Evolutionary conservation across 768 basidiomycete genomes (phyloP).

Genomic region (Leccinum truebloodii): DNA sequence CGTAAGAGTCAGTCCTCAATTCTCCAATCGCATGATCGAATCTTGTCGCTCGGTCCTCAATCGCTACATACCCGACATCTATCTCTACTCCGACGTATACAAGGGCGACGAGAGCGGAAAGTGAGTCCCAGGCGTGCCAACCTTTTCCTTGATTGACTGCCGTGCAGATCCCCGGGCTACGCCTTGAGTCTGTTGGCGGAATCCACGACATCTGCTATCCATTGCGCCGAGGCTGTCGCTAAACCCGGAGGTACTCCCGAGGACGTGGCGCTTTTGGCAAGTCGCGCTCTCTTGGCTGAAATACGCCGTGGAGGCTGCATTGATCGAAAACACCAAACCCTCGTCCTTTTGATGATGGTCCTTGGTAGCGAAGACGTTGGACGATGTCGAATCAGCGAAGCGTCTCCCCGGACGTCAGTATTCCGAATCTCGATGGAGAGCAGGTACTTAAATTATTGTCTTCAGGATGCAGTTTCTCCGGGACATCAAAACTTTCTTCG

Average conservation of each 20-base stretch:
- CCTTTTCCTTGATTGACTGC: background rate
- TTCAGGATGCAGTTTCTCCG: conserved; percentile 87
- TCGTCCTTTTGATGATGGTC: conserved; percentile 89
- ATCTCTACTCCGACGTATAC: conserved; percentile 97
- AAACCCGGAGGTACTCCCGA: conserved; percentile 85
- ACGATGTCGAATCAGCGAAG: conserved; percentile 81
- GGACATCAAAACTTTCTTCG: conserved; percentile 81
- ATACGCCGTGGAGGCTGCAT: conserved; percentile 85
- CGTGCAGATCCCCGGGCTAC: conserved; percentile 87
- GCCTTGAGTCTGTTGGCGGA: conserved; percentile 89
- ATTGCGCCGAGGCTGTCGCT: conserved; percentile 86
- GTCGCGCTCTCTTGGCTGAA: conserved; percentile 76
- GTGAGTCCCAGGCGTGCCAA: conserved; percentile 47
- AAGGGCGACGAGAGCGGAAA: conserved; percentile 97
- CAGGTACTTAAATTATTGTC: conserved; percentile 7
- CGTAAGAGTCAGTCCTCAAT: conserved; percentile 94
- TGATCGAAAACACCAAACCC: conserved; percentile 83
- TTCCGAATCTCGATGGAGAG: conserved; percentile 1
- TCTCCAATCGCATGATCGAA: conserved; percentile 98
- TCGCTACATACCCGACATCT: conserved; percentile 96
- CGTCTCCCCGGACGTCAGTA: conserved; percentile 79
- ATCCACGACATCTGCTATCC: conserved; percentile 86
- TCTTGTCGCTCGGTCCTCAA: conserved; percentile 90
- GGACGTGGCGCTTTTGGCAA: conserved; percentile 84
- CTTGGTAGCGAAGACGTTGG: conserved; percentile 98